Percentiles rank a stretch among this genome's conserved stretches.
Evolutionary conservation across 108 stramenopile species (phyloP).

Genomic region (Skeletonema potamos): DNA sequence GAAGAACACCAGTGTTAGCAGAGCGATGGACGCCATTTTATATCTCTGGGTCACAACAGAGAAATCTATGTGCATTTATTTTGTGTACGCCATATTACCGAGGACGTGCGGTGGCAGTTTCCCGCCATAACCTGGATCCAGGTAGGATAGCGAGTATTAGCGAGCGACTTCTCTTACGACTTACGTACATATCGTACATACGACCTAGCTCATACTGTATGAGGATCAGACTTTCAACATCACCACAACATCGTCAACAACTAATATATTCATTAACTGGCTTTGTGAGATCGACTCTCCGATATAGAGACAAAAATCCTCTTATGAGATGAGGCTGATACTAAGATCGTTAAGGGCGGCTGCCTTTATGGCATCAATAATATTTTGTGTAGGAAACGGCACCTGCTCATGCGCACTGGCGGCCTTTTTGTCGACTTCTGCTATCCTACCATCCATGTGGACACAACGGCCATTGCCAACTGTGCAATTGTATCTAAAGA

Average conservation of each 20-base stretch:
- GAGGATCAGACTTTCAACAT: too few species aligned
- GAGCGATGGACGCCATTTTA: not conserved
- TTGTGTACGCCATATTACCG: too few species aligned
- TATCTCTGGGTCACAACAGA: not conserved
- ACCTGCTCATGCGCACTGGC: not conserved
- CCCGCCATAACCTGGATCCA: too few species aligned
- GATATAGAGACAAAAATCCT: not conserved
- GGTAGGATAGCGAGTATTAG: too few species aligned
- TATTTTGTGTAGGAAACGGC: not conserved
- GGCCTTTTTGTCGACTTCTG: not conserved
- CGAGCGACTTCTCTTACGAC: too few species aligned
- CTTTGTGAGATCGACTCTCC: not conserved
- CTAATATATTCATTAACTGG: too few species aligned
- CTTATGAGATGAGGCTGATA: not conserved
- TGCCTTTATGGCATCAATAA: not conserved
- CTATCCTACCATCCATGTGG: not conserved
- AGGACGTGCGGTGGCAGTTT: not conserved
- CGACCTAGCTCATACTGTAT: too few species aligned
- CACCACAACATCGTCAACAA: too few species aligned
- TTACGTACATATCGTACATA: too few species aligned
- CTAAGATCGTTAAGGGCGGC: not conserved
- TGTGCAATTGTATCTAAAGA: constrained; percentile 23
- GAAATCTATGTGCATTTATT: too few species aligned
- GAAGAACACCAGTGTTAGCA: not conserved
- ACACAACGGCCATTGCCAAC: not conserved